Evolutionary conservation across 768 basidiomycete species (phyloP), one percentile per base, ranked within the genome.

Genomic region (Crucibulum laeve): DNA sequence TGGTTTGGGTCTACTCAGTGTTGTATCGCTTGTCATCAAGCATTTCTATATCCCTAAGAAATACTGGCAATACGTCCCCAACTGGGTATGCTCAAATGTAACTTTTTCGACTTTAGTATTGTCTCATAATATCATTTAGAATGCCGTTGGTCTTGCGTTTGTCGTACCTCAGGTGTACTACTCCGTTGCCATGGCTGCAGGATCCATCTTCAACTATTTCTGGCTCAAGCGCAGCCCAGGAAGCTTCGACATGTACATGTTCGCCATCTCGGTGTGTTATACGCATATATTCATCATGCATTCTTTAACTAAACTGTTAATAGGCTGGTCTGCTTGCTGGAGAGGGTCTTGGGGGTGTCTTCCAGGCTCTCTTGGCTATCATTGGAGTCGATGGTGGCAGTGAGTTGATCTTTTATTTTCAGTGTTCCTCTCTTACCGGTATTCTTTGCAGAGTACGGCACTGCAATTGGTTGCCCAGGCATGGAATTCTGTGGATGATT

Each of bases 311-410:
- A 10, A 13, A 8, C 10, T 36, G 8, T 23, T 25, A 10, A 4
- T 34, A 60, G 64, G 68, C 73, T 36, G 79, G 79, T 51, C 60
- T 77, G 46, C 62, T 80, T 25, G 76, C 78, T 25, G 79, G 79
- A 21, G 79, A 80, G 49, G 80, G 80, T 60, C 64, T 82, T 25
- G 80, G 77, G 22, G 80, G 79, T 54, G 77, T 82, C 40, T 69
- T 80, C 56, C 72, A 74, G 48, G 78, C 79, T 10, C 56, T 80
- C n/a, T 63, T 81, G 18, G 72, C 76, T 23, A 63, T 80, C 40
- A 57, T 65, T 26, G 70, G 71, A 41, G 77, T 79, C 26, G 74
- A 76, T 45, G 77, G 76, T 23, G 54, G 62, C 23, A 67, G 70
- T 73, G 52, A 60, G 70, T 64, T 10, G 18, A 25, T 17, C 39